Percentiles rank a stretch among this genome's conserved stretches.
These are phyloP conservation scores for Mycotypha africana DNA, from an alignment of 371 early-diverging fungal genomes.

Conservation along the genomic window DNA sequence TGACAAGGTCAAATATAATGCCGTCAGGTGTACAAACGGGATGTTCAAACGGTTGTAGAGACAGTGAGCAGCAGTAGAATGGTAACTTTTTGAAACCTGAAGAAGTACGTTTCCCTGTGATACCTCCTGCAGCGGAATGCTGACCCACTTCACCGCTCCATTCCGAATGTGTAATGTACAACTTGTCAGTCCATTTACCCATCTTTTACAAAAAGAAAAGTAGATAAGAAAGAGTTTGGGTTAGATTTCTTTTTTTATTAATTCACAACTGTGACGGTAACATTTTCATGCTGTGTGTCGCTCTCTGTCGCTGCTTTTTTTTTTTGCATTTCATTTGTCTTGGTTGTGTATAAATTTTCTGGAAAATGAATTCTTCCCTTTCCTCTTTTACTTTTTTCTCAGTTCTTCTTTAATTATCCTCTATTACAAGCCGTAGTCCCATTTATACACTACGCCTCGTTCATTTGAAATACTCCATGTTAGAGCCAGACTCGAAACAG, in stretches of 20 bases:
- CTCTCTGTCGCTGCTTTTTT: too few species aligned
- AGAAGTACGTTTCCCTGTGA: constrained; percentile 22
- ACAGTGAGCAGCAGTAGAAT: constrained; percentile 82
- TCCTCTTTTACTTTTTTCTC: constrained; percentile 1
- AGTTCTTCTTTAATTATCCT: constrained; percentile 7
- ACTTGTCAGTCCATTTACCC: constrained; percentile 43
- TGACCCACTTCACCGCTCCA: constrained; percentile 82
- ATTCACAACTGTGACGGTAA: too few species aligned
- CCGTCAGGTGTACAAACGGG: constrained; percentile 89
- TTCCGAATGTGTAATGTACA: constrained; percentile 86
- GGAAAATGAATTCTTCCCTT: too few species aligned
- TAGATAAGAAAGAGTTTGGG: too few species aligned
- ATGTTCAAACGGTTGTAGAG: constrained; percentile 80
- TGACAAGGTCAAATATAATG: constrained; percentile 78
- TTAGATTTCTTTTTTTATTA: too few species aligned
- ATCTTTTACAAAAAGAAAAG: too few species aligned
- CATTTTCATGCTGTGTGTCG: too few species aligned
- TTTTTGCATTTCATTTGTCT: too few species aligned
- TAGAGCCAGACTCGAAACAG: constrained; percentile 17
- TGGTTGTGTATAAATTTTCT: too few species aligned
- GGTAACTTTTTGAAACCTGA: constrained; percentile 61
- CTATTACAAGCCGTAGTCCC: too few species aligned
- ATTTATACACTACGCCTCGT: too few species aligned
- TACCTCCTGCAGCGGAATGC: constrained; percentile 62
- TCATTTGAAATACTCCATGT: constrained; percentile 10